phyloP scores from a whole-genome alignment of 805 yeast species.

The Starmera caribaea region DNA sequence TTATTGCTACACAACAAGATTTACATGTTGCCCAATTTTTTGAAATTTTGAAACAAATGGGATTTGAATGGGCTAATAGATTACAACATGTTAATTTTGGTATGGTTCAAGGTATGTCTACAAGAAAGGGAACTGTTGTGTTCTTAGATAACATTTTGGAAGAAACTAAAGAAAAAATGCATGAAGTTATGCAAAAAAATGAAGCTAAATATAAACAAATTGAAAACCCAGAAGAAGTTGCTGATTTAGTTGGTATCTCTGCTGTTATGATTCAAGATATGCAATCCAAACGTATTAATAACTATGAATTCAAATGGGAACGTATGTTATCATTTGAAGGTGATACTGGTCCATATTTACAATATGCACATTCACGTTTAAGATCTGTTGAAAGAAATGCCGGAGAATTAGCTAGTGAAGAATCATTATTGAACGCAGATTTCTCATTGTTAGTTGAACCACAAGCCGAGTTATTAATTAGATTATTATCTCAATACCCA shows the following conservation, averaged over 20 bases:
- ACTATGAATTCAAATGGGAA: constrained; percentile 95
- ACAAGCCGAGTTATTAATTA: constrained; percentile 58
- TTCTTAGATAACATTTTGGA: constrained; percentile 89
- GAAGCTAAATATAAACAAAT: constrained; percentile 86
- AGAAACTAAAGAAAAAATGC: constrained; percentile 91
- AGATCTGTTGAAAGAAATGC: constrained; percentile 90
- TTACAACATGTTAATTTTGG: constrained; percentile 88
- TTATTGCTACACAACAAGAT: constrained; percentile 94
- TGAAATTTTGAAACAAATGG: constrained; percentile 87
- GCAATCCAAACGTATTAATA: constrained; percentile 94
- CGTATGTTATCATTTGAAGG: constrained; percentile 98
- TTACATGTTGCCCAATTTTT: constrained; percentile 89
- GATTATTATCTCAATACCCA: constrained; percentile 83
- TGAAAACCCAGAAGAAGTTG: constrained; percentile 88
- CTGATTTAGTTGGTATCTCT: constrained; percentile 91
- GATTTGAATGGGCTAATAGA: constrained; percentile 74
- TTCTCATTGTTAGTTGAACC: constrained; percentile 58
- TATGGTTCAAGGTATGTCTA: constrained; percentile 97
- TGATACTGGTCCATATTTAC: constrained; percentile 98
- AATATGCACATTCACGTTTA: constrained; percentile 95
- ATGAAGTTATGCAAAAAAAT: constrained; percentile 90
- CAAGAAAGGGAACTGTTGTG: constrained; percentile 98
- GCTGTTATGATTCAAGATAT: constrained; percentile 99
- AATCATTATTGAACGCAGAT: constrained; percentile 42
- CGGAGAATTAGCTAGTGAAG: constrained; percentile 26